Percentiles rank a stretch among this genome's conserved stretches.
Evolutionary conservation across 495 filamentous ascomycete species (phyloP).

Genomic region (Neurospora hispaniola): DNA sequence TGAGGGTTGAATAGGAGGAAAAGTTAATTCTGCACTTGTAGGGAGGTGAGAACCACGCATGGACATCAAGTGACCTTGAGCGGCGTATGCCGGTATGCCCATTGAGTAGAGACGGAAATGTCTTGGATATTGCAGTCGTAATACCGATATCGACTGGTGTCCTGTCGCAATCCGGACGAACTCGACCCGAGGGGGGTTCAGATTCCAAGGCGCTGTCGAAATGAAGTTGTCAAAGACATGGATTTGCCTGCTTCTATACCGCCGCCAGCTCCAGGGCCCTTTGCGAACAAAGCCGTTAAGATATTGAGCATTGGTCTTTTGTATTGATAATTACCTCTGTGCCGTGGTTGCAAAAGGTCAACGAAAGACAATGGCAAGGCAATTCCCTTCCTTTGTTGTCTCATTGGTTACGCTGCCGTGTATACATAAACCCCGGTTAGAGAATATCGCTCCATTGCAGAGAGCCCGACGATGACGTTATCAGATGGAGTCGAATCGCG

Average conservation of each 20-base stretch:
- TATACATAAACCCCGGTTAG: neutral
- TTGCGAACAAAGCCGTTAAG: neutral
- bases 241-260: neutral
- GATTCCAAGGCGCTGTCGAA: neutral
- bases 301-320: too few relatives aligned
- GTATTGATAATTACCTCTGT: too few relatives aligned
- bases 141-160: neutral
- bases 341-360: neutral
- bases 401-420: neutral
- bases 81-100: neutral
- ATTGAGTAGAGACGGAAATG: neutral
- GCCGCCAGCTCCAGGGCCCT: neutral
- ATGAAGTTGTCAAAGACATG: neutral
- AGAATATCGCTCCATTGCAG: neutral
- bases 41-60: neutral
- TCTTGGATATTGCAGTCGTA: neutral
- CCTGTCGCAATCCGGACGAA: neutral
- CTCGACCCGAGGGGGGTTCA: neutral
- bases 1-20: constrained; percentile 16
- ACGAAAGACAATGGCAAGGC: neutral
- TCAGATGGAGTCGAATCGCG: neutral
- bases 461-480: neutral
- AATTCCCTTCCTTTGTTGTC: neutral
- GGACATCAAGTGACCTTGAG: neutral
- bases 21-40: neutral